These are phyloP conservation scores for Aureobasidium melanogenum DNA, from an alignment of 2,329 filamentous ascomycete genomes.

Conservation along the genomic window DNA sequence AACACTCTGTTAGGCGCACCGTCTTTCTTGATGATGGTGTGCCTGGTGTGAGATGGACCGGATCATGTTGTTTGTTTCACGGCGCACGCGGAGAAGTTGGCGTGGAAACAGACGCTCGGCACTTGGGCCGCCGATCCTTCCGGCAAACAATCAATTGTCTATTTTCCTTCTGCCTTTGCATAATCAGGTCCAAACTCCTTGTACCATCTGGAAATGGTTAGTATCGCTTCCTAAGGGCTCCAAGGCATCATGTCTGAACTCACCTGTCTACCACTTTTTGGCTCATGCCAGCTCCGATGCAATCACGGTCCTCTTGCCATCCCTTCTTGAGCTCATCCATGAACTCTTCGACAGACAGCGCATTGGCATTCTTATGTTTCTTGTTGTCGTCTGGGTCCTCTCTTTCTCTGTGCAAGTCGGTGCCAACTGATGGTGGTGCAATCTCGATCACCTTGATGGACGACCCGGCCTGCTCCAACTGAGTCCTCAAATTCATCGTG, in stretches of 20 bases:
- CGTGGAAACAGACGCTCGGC: not conserved
- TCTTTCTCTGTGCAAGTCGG: conserved; percentile 48
- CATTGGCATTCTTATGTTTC: conserved; percentile 43
- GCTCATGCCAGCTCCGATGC: conserved; percentile 40
- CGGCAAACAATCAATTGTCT: not conserved
- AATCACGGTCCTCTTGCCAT: conserved; percentile 40
- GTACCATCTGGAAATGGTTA: conserved; percentile 19
- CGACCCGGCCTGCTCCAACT: conserved; percentile 33
- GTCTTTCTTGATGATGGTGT: not conserved
- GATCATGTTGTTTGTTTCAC: conserved; percentile 4
- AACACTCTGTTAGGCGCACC: not conserved
- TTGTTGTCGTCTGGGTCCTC: conserved; percentile 51
- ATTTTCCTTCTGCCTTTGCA: conserved; percentile 17
- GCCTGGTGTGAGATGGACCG: not conserved
- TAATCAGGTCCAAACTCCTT: conserved; percentile 21
- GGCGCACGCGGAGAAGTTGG: conserved; percentile 4
- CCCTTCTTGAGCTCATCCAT: conserved; percentile 39
- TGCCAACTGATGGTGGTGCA: conserved; percentile 29
- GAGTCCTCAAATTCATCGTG: conserved; percentile 46
- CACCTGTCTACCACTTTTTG: conserved; percentile 30
- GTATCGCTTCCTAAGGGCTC: not conserved
- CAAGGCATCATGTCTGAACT: not conserved
- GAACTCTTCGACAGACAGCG: conserved; percentile 46
- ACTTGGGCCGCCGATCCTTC: not conserved
- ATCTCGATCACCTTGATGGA: conserved; percentile 46